These are phyloP conservation scores for Scheffersomyces titani DNA, from an alignment of 1,139 yeast genomes.

Conservation along the genomic window DNA sequence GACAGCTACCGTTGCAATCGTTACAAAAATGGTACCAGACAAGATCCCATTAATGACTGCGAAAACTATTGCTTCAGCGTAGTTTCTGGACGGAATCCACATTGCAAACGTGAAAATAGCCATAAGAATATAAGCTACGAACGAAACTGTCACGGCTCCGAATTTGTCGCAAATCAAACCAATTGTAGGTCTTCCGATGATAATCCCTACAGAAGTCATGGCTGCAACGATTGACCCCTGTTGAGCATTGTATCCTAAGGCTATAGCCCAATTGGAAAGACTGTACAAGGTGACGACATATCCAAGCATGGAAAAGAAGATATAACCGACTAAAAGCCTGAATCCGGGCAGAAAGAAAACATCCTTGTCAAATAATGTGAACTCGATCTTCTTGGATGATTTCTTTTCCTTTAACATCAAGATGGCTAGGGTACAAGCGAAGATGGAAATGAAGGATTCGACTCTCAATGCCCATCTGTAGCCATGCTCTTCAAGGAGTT, in stretches of 20 bases:
- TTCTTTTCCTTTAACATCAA: neutral
- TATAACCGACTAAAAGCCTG: conserved; percentile 1
- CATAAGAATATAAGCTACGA: neutral
- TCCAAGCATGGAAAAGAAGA: conserved; percentile 1
- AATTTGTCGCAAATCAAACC: neutral
- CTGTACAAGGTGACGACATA: conserved; percentile 5
- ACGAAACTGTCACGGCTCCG: conserved; percentile 4
- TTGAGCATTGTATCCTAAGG: conserved; percentile 3
- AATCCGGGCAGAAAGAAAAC: conserved; percentile 1
- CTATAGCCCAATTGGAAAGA: conserved; percentile 3
- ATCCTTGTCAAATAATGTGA: neutral
- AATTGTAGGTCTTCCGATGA: conserved; percentile 3
- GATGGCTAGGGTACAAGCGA: neutral
- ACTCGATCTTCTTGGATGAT: conserved; percentile 6
- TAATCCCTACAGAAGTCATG: conserved; percentile 3
- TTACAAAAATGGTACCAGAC: conserved; percentile 4
- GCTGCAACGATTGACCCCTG: conserved; percentile 5
- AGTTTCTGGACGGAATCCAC: conserved; percentile 7
- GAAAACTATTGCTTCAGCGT: conserved; percentile 2
- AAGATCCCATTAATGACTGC: conserved; percentile 2
- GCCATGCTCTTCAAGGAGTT: conserved; percentile 10
- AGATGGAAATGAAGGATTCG: neutral
- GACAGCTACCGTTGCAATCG: conserved; percentile 1
- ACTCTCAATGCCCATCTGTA: conserved; percentile 16
- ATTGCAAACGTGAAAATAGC: conserved; percentile 5